Evolutionary conservation across 177 flowering plant genomes (phyloP).

Genomic region (Vitis hybrid): DNA sequence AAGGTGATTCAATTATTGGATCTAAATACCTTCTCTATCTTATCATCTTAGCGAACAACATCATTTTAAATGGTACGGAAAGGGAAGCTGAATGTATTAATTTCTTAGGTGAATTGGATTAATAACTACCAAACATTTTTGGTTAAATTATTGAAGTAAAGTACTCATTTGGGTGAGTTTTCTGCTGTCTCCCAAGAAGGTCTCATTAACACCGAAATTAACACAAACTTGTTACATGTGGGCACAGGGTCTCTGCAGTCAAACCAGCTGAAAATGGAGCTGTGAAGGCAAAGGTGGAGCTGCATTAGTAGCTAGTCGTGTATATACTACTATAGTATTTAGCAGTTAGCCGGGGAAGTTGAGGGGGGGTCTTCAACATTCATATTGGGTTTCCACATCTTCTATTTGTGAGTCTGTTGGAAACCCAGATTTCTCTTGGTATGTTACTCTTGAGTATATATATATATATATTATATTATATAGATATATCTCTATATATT

Average conservation of each 20-base stretch:
- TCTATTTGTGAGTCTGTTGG: constrained; percentile 17
- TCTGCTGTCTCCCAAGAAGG: background rate
- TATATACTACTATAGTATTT: constrained; percentile 31
- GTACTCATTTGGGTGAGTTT: background rate
- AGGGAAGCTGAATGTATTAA: background rate
- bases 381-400: constrained; percentile 20
- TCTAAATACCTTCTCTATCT: too few species aligned
- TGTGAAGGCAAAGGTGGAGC: constrained; percentile 34
- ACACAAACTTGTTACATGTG: constrained; percentile 7
- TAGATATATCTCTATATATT: background rate
- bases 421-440: constrained; percentile 16
- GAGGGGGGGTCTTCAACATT: constrained; percentile 17
- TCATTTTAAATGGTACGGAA: too few species aligned
- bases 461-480: constrained; percentile 3
- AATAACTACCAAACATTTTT: too few species aligned
- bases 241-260: constrained; percentile 44
- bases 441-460: constrained; percentile 8
- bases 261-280: constrained; percentile 71
- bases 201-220: background rate
- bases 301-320: constrained; percentile 24
- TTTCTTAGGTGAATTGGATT: background rate
- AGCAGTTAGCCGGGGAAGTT: constrained; percentile 25
- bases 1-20: too few species aligned
- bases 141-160: background rate
- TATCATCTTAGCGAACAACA: too few species aligned